These are phyloP conservation scores for Aspergillus fijiensis DNA, from an alignment of 2,329 filamentous ascomycete genomes.

Conservation along the genomic window DNA sequence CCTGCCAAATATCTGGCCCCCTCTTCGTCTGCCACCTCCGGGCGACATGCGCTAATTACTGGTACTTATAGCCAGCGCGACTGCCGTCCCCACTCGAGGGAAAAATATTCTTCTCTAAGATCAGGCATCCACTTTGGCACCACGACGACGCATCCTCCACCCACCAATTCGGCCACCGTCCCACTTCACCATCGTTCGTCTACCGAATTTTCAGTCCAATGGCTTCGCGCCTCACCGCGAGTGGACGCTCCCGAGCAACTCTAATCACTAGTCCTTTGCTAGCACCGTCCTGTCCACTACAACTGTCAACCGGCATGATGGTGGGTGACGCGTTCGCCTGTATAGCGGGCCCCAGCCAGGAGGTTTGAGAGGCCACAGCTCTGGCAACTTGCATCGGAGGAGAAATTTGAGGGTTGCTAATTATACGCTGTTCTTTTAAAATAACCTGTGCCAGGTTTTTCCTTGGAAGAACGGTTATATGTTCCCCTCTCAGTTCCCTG, in stretches of 20 bases:
- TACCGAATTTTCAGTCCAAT: not conserved
- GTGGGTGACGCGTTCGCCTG: slow-evolving; percentile 13
- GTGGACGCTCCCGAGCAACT: not conserved
- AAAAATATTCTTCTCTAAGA: slow-evolving; percentile 9
- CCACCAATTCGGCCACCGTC: not conserved
- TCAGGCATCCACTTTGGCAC: slow-evolving; percentile 12
- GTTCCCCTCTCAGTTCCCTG: not conserved
- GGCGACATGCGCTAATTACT: not conserved
- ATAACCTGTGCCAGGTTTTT: not conserved
- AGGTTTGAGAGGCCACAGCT: not conserved
- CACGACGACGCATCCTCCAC: slow-evolving; percentile 2
- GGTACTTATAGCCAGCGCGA: not conserved
- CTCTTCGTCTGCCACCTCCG: not conserved
- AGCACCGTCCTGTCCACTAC: not conserved
- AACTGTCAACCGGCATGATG: not conserved
- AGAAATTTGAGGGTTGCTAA: not conserved
- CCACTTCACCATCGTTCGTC: not conserved
- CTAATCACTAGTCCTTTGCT: not conserved
- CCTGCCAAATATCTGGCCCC: not conserved
- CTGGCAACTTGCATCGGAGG: not conserved
- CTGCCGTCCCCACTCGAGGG: not conserved
- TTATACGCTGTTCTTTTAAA: not conserved
- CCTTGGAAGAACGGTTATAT: not conserved
- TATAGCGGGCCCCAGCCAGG: slow-evolving; percentile 6
- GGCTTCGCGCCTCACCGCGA: not conserved